Conservation (phyloP, 2,329 filamentous ascomycete genomes). For the Neurospora sp. region DNA sequence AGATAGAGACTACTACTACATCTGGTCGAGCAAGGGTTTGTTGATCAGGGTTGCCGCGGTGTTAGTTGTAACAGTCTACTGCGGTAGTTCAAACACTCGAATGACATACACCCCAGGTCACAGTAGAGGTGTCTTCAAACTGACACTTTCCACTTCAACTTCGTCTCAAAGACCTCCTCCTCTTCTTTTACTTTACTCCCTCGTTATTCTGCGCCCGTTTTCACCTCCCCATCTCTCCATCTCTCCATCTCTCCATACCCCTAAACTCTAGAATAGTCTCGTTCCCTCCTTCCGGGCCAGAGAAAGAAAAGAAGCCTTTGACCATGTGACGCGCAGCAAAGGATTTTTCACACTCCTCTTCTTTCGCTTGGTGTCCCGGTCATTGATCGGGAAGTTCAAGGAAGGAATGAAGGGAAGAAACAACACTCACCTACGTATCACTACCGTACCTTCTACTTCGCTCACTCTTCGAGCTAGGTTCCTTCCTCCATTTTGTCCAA, state of each 20-base stretch:
- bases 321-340: too few species aligned
- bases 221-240: background rate
- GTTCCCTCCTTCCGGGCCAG: background rate
- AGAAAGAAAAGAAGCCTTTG: background rate
- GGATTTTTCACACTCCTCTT: too few species aligned
- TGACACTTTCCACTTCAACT: background rate
- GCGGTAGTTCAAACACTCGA: background rate
- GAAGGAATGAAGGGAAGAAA: too few species aligned
- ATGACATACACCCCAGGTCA: background rate
- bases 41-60: background rate
- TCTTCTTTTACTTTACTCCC: background rate
- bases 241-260: background rate
- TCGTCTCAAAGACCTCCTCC: background rate
- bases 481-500: too few species aligned
- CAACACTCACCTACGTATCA: too few species aligned
- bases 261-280: background rate
- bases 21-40: background rate
- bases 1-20: background rate
- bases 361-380: too few species aligned
- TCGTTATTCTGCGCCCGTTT: background rate
- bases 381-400: too few species aligned
- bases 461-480: too few species aligned
- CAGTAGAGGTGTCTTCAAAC: background rate
- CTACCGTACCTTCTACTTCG: too few species aligned
- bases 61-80: background rate